Base-by-base conservation (phyloP, 148 eudicot species). In the Diospyros kaki region DNA sequence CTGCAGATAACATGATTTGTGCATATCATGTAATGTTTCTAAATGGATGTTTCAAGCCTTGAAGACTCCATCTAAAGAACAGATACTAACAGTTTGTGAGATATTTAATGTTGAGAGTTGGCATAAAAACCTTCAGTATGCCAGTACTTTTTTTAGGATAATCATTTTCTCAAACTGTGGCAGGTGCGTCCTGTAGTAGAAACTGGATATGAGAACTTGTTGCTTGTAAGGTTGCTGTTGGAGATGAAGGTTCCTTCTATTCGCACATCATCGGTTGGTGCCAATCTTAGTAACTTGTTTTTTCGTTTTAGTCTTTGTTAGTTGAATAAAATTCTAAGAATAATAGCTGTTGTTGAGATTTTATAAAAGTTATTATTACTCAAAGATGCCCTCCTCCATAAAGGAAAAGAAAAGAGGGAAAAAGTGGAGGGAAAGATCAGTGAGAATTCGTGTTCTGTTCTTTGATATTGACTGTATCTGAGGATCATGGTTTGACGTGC, bases 101-200 rank as follows among this genome's bases (percentile, higher is more conserved):
- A 68, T 50, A 17, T 7, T 15, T 8, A 9, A 67, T 67, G 54
- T 7, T 50, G 15, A 68, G 9, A 38, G 15, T 41, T 50, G 58
- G 4, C 5, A 18, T 18, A 60, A 28, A 9, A 8, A 5, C 9
- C 10, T 9, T 9, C 28, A 28, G 28, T 28, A 28, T 28, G 28
- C 28, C 28, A 28, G 0, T 28, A 28, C 28, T 28, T 28, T 68
- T 51, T 41, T 40, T 40, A 41, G 46, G 13, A 17, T 65, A 64
- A 44, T 44, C 46, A 74, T 54, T 63, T 41, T 65, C 55, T 13
- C 61, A 58, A 48, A 39, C 73, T 71, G 44, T 76, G 82, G 79
- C 90, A 95, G 99, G 94, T 95, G 77, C 84, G 97, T 17, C 99
- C 97, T 65, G 99, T 92, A 18, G 99, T 95, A 44, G 99, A 95